Evolutionary conservation across 2,329 filamentous ascomycete genomes (phyloP).

Genomic region (Periconia digitata): DNA sequence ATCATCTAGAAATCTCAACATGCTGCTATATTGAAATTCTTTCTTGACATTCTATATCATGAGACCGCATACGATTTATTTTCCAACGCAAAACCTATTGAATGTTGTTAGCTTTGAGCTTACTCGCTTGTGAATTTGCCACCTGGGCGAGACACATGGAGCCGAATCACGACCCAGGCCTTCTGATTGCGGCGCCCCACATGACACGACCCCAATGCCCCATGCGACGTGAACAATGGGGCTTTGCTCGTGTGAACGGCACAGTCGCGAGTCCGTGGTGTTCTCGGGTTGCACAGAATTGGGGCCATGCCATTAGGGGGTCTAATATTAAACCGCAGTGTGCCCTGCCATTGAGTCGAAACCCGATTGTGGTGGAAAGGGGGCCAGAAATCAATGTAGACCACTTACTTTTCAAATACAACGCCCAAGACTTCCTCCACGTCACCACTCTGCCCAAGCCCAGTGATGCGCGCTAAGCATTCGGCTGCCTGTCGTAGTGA

Average conservation of each 20-base stretch:
- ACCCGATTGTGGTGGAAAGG: not conserved
- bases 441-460: conserved; percentile 79
- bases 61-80: not conserved
- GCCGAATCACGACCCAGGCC: conserved; percentile 3
- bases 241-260: not conserved
- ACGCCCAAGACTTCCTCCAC: conserved; percentile 95
- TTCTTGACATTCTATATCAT: too few relatives aligned
- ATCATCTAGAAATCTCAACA: conserved; percentile 6
- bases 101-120: conserved; percentile 10
- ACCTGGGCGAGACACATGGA: not conserved
- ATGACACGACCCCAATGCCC: not conserved
- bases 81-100: conserved; percentile 2
- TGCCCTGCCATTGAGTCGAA: not conserved
- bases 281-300: too few relatives aligned
- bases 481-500: conserved; percentile 64
- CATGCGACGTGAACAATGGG: not conserved
- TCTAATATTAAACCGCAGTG: not conserved
- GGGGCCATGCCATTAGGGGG: not conserved
- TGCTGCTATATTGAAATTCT: too few relatives aligned
- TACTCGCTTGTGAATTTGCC: conserved; percentile 1
- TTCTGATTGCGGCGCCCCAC: conserved; percentile 6
- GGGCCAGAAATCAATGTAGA: conserved; percentile 1
- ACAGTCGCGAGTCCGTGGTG: not conserved
- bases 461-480: conserved; percentile 75
- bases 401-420: conserved; percentile 90